phyloP scores from a whole-genome alignment of 805 yeast genomes.

The Lipomyces sp. region DNA sequence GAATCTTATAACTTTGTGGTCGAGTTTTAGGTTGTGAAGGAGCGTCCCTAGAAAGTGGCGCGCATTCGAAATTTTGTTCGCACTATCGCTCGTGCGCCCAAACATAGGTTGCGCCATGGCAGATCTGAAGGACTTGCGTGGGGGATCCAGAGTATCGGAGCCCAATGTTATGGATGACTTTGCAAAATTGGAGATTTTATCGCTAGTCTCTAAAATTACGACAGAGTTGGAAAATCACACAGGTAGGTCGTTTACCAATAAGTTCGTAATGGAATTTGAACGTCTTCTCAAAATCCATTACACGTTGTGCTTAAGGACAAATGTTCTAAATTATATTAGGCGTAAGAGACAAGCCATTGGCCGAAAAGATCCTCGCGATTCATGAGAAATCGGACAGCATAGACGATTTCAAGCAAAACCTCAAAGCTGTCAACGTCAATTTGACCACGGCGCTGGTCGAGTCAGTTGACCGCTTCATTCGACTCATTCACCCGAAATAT shows the following conservation, averaged over 20 bases:
- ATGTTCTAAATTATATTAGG: constrained; percentile 39
- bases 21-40: neutral
- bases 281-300: neutral
- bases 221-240: constrained; percentile 43
- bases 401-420: constrained; percentile 47
- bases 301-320: neutral
- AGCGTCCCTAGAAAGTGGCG: neutral
- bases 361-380: constrained; percentile 54
- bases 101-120: neutral
- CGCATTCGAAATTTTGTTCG: neutral
- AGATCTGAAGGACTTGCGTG: neutral
- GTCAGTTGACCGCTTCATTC: constrained; percentile 42
- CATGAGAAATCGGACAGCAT: constrained; percentile 45
- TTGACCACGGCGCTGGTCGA: constrained; percentile 44
- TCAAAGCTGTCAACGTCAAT: constrained; percentile 54
- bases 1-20: neutral
- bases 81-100: neutral
- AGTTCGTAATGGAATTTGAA: constrained; percentile 49
- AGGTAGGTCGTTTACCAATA: constrained; percentile 31
- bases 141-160: neutral
- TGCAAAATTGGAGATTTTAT: constrained; percentile 43
- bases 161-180: constrained; percentile 39
- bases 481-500: constrained; percentile 45
- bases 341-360: constrained; percentile 51
- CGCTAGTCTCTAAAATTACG: constrained; percentile 46